Conservation (phyloP, 352 stramenopile genomes). For the Globisporangium middletonii region DNA sequence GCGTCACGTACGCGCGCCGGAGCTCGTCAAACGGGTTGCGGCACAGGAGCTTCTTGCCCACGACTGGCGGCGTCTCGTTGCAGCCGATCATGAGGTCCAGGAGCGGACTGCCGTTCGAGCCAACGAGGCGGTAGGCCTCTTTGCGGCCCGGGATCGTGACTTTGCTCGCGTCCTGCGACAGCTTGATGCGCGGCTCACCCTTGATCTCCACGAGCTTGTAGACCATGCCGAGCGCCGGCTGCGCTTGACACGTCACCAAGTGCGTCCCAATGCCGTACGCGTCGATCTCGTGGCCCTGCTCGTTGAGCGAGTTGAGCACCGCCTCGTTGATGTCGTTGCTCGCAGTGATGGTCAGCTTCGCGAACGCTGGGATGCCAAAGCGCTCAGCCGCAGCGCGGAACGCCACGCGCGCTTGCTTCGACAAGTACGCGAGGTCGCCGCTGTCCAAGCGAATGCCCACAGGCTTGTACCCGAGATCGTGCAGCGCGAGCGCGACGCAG, state of each 20-base stretch:
- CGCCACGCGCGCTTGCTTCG: slow-evolving; percentile 69
- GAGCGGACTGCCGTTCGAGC: slow-evolving; percentile 81
- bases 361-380: slow-evolving; percentile 77
- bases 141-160: slow-evolving; percentile 91
- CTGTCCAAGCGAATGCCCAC: slow-evolving; percentile 96
- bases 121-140: slow-evolving; percentile 88
- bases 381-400: slow-evolving; percentile 47
- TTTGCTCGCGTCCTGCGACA: slow-evolving; percentile 96
- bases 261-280: slow-evolving; percentile 95
- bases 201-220: slow-evolving; percentile 99
- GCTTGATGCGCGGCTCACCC: slow-evolving; percentile 94
- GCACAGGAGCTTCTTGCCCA: slow-evolving; percentile 90
- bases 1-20: slow-evolving; percentile 92
- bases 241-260: slow-evolving; percentile 97
- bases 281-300: slow-evolving; percentile 95
- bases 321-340: slow-evolving; percentile 99
- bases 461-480: slow-evolving; percentile 87
- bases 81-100: slow-evolving; percentile 89
- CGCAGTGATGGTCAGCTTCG: slow-evolving; percentile 90
- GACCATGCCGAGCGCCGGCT: slow-evolving; percentile 98
- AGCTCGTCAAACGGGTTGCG: slow-evolving; percentile 95
- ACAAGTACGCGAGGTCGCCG: slow-evolving; percentile 97
- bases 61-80: slow-evolving; percentile 71
- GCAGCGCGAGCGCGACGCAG: slow-evolving; percentile 91
- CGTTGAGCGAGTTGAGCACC: slow-evolving; percentile 92